A percentile compares a stretch with the other conserved stretches of the same genome.
phyloP scores from a whole-genome alignment of 768 basidiomycete genomes.

The Chlorophyllum brunneum region DNA sequence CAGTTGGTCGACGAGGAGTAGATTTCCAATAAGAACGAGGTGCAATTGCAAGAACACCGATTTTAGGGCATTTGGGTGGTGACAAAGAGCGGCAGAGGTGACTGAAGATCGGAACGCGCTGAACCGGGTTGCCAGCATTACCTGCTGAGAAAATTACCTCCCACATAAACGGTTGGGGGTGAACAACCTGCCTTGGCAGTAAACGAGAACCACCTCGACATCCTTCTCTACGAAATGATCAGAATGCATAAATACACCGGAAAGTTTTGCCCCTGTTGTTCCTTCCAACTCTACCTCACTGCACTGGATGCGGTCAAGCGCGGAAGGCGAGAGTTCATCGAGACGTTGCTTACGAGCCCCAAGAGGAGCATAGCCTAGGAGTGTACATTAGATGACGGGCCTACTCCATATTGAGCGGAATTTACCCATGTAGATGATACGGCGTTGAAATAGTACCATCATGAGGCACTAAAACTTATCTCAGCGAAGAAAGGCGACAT shows the following conservation, averaged over 20 bases:
- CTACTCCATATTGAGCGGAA: neutral
- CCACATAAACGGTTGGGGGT: neutral
- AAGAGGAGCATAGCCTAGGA: slow-evolving; percentile 33
- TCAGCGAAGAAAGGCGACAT: neutral
- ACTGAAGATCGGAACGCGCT: slow-evolving; percentile 40
- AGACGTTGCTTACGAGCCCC: slow-evolving; percentile 35
- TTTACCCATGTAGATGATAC: slow-evolving; percentile 47
- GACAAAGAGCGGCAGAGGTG: slow-evolving; percentile 21
- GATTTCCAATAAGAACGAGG: slow-evolving; percentile 52
- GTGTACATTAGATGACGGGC: neutral
- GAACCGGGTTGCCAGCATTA: slow-evolving; percentile 48
- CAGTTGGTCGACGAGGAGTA: slow-evolving; percentile 31
- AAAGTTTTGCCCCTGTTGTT: slow-evolving; percentile 7
- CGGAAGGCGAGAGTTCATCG: slow-evolving; percentile 13
- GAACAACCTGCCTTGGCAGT: slow-evolving; percentile 21
- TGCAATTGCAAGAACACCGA: slow-evolving; percentile 34
- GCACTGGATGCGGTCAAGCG: slow-evolving; percentile 14
- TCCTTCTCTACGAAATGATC: neutral
- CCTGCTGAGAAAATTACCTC: slow-evolving; percentile 31
- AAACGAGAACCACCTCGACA: slow-evolving; percentile 17
- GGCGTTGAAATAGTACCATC: slow-evolving; percentile 44
- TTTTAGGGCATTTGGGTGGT: slow-evolving; percentile 5
- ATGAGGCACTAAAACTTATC: slow-evolving; percentile 35
- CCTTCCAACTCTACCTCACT: slow-evolving; percentile 17
- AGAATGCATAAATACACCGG: slow-evolving; percentile 17